phyloP scores from a whole-genome alignment of 805 yeast species.

The Candida xyloterini region DNA sequence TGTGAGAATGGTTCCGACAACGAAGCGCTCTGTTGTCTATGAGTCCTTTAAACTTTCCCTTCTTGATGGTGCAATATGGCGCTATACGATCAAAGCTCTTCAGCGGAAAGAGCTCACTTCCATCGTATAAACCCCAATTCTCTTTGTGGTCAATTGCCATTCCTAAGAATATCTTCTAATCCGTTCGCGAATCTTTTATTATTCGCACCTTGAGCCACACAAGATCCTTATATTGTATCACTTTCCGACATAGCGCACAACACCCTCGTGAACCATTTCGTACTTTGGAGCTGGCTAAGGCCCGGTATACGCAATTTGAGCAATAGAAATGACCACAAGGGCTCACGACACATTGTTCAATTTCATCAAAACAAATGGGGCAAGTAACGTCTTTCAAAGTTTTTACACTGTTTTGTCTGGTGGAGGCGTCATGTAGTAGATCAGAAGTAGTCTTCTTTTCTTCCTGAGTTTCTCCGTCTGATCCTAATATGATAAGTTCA shows the following conservation, averaged over 20 bases:
- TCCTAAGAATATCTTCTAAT: constrained; percentile 1
- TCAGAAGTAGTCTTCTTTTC: constrained; percentile 36
- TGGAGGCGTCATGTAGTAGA: constrained; percentile 21
- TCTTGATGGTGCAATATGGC: constrained; percentile 13
- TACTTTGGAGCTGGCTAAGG: constrained; percentile 44
- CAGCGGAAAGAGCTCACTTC: background rate
- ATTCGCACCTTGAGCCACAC: constrained; percentile 31
- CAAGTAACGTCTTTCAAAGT: constrained; percentile 40
- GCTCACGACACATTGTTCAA: constrained; percentile 44
- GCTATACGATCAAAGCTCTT: constrained; percentile 2
- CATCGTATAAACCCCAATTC: constrained; percentile 7
- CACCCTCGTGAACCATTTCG: constrained; percentile 26
- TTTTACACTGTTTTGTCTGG: constrained; percentile 23
- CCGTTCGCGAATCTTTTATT: constrained; percentile 11
- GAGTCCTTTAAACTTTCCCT: constrained; percentile 22
- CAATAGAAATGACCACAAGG: constrained; percentile 62
- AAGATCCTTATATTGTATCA: constrained; percentile 29
- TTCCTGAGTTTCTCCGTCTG: constrained; percentile 35
- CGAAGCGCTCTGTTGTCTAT: constrained; percentile 20
- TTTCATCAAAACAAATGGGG: constrained; percentile 56
- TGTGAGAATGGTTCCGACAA: constrained; percentile 19
- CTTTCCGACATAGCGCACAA: constrained; percentile 35
- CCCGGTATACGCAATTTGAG: constrained; percentile 48
- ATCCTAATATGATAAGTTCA: constrained; percentile 31
- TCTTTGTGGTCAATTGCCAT: constrained; percentile 9